Evolutionary conservation across 2,329 filamentous ascomycete genomes (phyloP).

Genomic region (Penicillium sp.): DNA sequence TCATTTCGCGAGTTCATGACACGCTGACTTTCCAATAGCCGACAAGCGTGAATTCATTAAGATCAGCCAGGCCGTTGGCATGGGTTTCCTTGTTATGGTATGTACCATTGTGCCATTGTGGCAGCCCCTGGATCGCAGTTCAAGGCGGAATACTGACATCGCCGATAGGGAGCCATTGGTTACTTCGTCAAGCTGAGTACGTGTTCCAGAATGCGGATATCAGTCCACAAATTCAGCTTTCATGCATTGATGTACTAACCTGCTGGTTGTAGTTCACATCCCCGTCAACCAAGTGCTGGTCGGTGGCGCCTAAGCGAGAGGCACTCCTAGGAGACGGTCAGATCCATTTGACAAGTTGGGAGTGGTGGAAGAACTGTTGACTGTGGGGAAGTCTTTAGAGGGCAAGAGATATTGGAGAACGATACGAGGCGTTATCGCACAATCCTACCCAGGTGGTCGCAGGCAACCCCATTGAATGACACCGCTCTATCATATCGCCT

Average conservation of each 20-base stretch:
- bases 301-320: slow-evolving; percentile 42
- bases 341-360: neutral
- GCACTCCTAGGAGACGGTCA: neutral
- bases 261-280: slow-evolving; percentile 45
- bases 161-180: slow-evolving; percentile 52
- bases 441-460: neutral
- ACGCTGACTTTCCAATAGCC: slow-evolving; percentile 42
- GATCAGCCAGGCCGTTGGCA: slow-evolving; percentile 60
- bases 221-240: neutral
- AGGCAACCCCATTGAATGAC: neutral
- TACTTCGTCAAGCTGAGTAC: slow-evolving; percentile 62
- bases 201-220: slow-evolving; percentile 22
- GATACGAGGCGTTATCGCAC: neutral
- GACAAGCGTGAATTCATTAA: slow-evolving; percentile 62
- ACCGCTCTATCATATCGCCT: neutral
- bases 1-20: slow-evolving; percentile 1
- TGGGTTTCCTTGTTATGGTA: slow-evolving; percentile 60
- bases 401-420: neutral
- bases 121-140: neutral
- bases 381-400: neutral
- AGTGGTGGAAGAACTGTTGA: neutral
- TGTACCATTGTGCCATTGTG: neutral
- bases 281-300: slow-evolving; percentile 54
- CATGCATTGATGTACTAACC: slow-evolving; percentile 13
- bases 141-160: slow-evolving; percentile 10